These are phyloP conservation scores for Hibiscus syriacus DNA, from an alignment of 345 rosid genomes.

Conservation along the genomic window DNA sequence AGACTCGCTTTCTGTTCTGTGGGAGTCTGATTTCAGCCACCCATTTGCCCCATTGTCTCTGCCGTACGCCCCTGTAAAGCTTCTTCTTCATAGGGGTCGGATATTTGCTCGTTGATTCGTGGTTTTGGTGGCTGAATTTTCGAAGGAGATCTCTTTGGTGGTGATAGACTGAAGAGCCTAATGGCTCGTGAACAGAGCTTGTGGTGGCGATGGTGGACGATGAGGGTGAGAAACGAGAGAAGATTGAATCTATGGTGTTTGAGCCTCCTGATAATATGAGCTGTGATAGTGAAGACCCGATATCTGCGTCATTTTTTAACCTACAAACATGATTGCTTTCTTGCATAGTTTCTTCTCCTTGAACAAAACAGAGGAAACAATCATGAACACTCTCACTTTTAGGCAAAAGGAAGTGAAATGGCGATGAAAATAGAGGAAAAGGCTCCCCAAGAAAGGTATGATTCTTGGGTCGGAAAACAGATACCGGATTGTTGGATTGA, in stretches of 20 bases:
- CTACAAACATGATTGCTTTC: slow-evolving; percentile 20
- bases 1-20: background rate
- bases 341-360: too few relatives aligned
- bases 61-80: slow-evolving; percentile 91
- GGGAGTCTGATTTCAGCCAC: background rate
- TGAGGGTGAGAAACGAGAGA: slow-evolving; percentile 47
- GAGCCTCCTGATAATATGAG: slow-evolving; percentile 68
- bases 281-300: slow-evolving; percentile 56
- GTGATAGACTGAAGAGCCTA: slow-evolving; percentile 79
- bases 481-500: too few relatives aligned
- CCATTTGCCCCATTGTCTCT: slow-evolving; percentile 78
- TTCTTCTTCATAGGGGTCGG: slow-evolving; percentile 49
- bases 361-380: too few relatives aligned
- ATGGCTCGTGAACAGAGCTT: slow-evolving; percentile 26
- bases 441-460: too few relatives aligned
- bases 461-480: too few relatives aligned
- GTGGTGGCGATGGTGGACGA: background rate
- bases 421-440: too few relatives aligned
- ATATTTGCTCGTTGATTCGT: slow-evolving; percentile 18
- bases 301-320: slow-evolving; percentile 18
- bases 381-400: too few relatives aligned
- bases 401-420: too few relatives aligned
- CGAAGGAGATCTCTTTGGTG: slow-evolving; percentile 67
- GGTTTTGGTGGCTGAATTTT: slow-evolving; percentile 42
- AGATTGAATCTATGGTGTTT: slow-evolving; percentile 78